Evolutionary conservation across 495 filamentous ascomycete genomes (phyloP), one percentile per base, ranked within the genome.

Genomic region (Platismatia glauca): DNA sequence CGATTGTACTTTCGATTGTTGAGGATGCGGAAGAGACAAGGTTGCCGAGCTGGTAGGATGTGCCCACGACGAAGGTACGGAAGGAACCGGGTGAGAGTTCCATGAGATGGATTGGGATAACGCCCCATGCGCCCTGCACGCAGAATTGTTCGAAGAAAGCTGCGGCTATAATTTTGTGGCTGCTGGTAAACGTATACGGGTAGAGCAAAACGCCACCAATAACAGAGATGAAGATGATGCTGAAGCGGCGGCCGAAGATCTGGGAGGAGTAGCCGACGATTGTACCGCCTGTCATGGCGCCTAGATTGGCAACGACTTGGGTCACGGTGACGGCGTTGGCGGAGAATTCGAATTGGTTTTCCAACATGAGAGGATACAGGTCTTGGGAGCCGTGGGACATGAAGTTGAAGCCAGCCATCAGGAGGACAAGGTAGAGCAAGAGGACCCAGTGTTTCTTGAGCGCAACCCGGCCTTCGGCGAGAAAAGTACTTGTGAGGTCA

Each of bases 121-220:
- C 85, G 38, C 89, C 89, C 89, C 89, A 93, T 3, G 89, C 89
- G 22, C 89, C 89, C 70, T 93, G 89, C 6, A 95, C 89, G 72
- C 86, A 90, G 74, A 95, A 93, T 71, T 94, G 90, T 74, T 93
- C 87, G 71, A 94, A 94, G 74, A 91, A 95, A n/a, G 89, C 90
- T 0, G 87, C 84, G 0, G 89, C 90, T 57, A 91, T 91, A 68
- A 94, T 78, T 6, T 70, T 68, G 12, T 81, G 72, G 69, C 72
- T 79, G 1, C 73, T 71, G n/a, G 85, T 79, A 67, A 89, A 92
- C 3, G 84, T 86, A 76, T 94, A 94, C 0, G 89, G 90, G 71
- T 93, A 93, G 18, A 95, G 77, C 5, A 94, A 74, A 1, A 88
- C 88, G 27, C 87, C 90, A 53, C 90, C 90, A 52, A 92, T 68